These are phyloP conservation scores for Colletotrichum horii DNA, from an alignment of 2,329 filamentous ascomycete genomes.

Conservation along the genomic window DNA sequence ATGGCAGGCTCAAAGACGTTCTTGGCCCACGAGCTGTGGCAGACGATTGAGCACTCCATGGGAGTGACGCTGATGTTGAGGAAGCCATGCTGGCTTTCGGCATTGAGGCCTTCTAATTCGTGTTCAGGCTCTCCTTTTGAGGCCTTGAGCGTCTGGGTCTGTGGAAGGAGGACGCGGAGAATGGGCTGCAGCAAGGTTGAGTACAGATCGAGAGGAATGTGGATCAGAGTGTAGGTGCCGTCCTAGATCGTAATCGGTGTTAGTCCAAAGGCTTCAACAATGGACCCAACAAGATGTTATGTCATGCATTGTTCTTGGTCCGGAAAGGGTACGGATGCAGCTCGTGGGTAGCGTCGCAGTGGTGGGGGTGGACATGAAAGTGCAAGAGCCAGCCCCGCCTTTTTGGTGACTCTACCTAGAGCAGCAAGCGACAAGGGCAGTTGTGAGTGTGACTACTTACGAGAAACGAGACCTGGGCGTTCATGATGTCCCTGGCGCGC, in stretches of 20 bases:
- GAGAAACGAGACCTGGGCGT: conserved; percentile 62
- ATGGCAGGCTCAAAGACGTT: conserved; percentile 76
- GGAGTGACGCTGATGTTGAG: conserved; percentile 93
- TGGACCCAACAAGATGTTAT: not conserved
- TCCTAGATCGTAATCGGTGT: conserved; percentile 60
- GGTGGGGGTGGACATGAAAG: not conserved
- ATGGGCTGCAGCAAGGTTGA: conserved; percentile 84
- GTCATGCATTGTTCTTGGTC: not conserved
- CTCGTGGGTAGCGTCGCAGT: not conserved
- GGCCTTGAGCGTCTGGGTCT: conserved; percentile 48
- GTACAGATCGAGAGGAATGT: conserved; percentile 84
- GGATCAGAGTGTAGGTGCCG: conserved; percentile 84
- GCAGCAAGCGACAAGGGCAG: not conserved
- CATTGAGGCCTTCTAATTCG: conserved; percentile 50
- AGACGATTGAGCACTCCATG: conserved; percentile 91
- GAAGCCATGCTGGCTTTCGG: conserved; percentile 73
- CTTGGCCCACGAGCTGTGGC: conserved; percentile 75
- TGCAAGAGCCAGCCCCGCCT: conserved; percentile 6
- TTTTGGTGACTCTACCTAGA: conserved; percentile 7
- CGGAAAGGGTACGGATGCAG: not conserved
- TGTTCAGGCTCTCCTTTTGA: conserved; percentile 38
- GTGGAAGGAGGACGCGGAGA: conserved; percentile 80
- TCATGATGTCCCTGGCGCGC: conserved; percentile 45
- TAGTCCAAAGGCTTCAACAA: not conserved
- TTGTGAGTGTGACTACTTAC: conserved; percentile 41